Base-by-base conservation (phyloP, 2,329 filamentous ascomycete species). In the Aureobasidium sp. region DNA sequence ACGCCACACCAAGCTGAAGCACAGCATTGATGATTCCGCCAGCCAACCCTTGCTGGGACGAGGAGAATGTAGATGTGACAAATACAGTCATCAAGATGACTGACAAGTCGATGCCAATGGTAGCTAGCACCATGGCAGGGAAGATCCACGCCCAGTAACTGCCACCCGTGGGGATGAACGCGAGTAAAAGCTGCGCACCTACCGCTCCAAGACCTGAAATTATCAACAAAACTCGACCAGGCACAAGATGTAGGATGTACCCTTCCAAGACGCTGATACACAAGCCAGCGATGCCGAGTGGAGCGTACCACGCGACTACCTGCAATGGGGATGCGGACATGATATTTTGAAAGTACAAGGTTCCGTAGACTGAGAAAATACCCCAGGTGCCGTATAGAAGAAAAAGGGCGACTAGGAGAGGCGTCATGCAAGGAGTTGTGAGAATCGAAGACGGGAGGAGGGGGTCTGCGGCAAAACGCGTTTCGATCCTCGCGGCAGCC, bases 61-160 rank as follows among this genome's bases (percentile, higher is more conserved):
- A 82, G 0, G 92, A 90, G 68, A 94, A 81, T 18, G 86, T 87
- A 0, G 91, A 94, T 0, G 91, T 94, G 56, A 78, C 91, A 77
- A 93, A 95, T 67, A 95, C 87, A 72, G 92, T 94, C 23, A 90
- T 87, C 1, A 94, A 86, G 73, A 91, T 93, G 79, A 91, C 94
- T 9, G 88, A 89, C 64, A 94, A 88, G 72, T 95, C 93, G 67
- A 94, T 89, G 23, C 90, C 91, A 40, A 94, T 82, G 0, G 92
- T 95, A 16, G 85, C 86, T 68, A 89, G 88, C 79, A 91, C 75
- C 89, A 91, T 91, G 63, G 88, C 81, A 0, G 92, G 90, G 72
- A 95, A 93, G 27, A 93, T 84, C 72, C 87, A 94, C 0, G 90
- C 87, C 93, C 92, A 95, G 81, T 92, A 91, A 51, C 81, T 85